Base-by-base conservation (phyloP, 495 filamentous ascomycete genomes). In the Lepraria neglecta region DNA sequence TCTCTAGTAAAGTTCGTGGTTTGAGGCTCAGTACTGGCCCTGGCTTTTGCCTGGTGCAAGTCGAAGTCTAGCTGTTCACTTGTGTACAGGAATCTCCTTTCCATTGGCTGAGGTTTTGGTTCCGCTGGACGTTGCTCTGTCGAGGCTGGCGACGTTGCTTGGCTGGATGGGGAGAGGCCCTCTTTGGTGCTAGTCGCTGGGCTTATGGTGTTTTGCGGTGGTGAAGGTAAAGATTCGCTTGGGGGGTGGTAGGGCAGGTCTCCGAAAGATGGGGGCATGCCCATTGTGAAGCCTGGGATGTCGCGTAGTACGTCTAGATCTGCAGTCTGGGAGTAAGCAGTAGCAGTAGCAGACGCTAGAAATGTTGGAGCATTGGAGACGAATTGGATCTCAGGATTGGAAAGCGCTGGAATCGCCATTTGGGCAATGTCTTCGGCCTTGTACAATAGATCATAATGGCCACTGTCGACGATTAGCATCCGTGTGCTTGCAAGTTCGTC, bases 361-460 rank as follows among this genome's bases (percentile, higher is more conserved):
- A 63, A 63, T 21, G 42, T 43, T 10, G 64, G 64, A 54, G 11
- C 0, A 28, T 33, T n/a, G 6, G 64, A 54, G 21, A 64, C n/a
- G 21, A 63, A 43, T 24, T 53, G 62, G 3, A 66, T 55, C 35
- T 64, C 31, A 19, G 51, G 64, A 50, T 66, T 54, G 11, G 48
- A 44, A 27, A 52, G 15, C 4, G 51, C 10, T 14, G 31, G 28
- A 33, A 40, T 52, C 11, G 50, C 38, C 59, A 61, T 55, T 31
- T 80, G 75, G 35, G 77, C 67, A 46, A 82, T 69, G 55, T 84
- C 76, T 65, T 84, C 80, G 43, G 70, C 67, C 66, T 83, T 88
- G 76, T 98, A 98, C 19, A 97, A 78, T 57, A 98, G 83, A 73
- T 98, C 94, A 70, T 98, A 98, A 72, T 98, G 94, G 56, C 90